Evolutionary conservation across 768 basidiomycete genomes (phyloP).

Genomic region (Suillus weaverae): DNA sequence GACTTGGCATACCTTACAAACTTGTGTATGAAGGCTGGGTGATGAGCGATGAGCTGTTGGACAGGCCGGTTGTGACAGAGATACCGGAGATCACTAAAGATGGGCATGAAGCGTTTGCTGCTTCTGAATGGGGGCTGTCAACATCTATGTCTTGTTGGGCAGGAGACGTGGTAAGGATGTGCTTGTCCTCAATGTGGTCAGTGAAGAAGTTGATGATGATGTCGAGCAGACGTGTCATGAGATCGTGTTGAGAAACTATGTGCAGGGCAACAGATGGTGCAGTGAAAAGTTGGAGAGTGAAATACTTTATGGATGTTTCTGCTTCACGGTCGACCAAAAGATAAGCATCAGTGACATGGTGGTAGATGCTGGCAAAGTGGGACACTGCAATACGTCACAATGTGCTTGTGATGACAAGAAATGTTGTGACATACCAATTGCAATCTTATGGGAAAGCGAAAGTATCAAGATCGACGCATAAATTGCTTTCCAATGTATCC

Average conservation of each 20-base stretch:
- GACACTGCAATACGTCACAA: constrained; percentile 51
- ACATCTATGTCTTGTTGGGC: constrained; percentile 58
- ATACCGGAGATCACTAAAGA: constrained; percentile 89
- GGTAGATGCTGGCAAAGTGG: constrained; percentile 84
- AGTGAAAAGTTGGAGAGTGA: constrained; percentile 90
- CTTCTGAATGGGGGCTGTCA: constrained; percentile 86
- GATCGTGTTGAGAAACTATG: constrained; percentile 69
- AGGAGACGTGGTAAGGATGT: constrained; percentile 44
- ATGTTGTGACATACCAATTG: constrained; percentile 59
- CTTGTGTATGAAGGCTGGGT: constrained; percentile 63
- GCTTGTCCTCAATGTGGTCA: constrained; percentile 77
- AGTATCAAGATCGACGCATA: constrained; percentile 74
- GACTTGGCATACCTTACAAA: constrained; percentile 80
- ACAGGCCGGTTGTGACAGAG: constrained; percentile 80
- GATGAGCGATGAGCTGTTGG: constrained; percentile 72
- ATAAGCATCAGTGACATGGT: constrained; percentile 85
- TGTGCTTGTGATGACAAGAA: background rate
- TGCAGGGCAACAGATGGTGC: constrained; percentile 83
- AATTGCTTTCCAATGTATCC: constrained; percentile 78
- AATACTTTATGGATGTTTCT: constrained; percentile 93
- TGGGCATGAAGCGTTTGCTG: constrained; percentile 93
- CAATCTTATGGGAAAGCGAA: constrained; percentile 71
- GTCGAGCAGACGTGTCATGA: constrained; percentile 74
- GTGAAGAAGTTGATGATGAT: constrained; percentile 94
- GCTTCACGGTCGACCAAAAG: constrained; percentile 91